Evolutionary conservation across 345 rosid genomes (phyloP).

Genomic region (Pistacia integerrima): DNA sequence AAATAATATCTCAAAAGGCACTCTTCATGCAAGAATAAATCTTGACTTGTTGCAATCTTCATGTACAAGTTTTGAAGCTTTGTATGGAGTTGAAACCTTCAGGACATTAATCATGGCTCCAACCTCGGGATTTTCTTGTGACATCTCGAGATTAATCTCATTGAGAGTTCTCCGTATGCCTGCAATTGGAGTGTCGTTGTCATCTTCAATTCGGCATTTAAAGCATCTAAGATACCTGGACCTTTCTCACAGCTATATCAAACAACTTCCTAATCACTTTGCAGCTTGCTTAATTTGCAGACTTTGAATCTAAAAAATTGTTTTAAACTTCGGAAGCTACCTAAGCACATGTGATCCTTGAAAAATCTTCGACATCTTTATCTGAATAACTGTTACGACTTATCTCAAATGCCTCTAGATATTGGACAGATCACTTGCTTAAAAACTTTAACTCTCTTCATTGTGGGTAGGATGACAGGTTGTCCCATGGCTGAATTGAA

Average conservation of each 20-base stretch:
- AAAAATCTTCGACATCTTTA: slow-evolving; percentile 11
- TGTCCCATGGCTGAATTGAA: slow-evolving; percentile 3
- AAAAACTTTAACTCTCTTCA: slow-evolving; percentile 15
- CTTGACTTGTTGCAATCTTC: not conserved
- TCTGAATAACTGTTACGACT: not conserved
- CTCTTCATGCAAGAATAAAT: not conserved
- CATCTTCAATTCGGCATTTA: too few relatives aligned
- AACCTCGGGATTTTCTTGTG: not conserved
- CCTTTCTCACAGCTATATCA: not conserved
- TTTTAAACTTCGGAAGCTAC: not conserved
- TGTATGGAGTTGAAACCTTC: not conserved
- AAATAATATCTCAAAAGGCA: not conserved
- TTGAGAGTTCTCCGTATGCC: not conserved
- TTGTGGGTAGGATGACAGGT: slow-evolving; percentile 14
- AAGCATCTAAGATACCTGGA: slow-evolving; percentile 11
- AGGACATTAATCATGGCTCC: not conserved
- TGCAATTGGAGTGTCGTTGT: too few relatives aligned
- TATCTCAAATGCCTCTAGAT: slow-evolving; percentile 1
- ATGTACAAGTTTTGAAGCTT: not conserved
- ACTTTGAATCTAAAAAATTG: not conserved
- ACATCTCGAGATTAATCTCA: not conserved
- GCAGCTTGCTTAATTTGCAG: slow-evolving; percentile 12
- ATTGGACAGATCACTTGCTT: slow-evolving; percentile 12
- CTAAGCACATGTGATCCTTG: not conserved
- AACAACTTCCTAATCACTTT: slow-evolving; percentile 4